Conservation (phyloP, 1,139 yeast species). For the Blastobotrys elegans region DNA sequence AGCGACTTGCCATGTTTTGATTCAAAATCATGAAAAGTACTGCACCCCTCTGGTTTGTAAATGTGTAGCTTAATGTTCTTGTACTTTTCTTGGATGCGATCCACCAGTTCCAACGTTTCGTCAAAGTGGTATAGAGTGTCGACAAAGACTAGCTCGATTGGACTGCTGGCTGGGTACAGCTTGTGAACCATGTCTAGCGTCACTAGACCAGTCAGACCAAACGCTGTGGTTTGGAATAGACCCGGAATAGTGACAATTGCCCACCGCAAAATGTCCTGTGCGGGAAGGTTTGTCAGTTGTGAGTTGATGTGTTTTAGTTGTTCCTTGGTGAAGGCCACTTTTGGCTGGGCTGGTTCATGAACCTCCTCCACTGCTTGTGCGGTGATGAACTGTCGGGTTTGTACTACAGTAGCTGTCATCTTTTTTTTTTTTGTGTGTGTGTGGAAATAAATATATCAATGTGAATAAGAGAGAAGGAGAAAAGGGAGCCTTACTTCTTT, state of each 20-base stretch:
- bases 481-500: neutral
- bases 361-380: neutral
- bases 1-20: constrained; percentile 63
- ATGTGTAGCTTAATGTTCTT: constrained; percentile 50
- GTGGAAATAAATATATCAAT: neutral
- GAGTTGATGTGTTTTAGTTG: constrained; percentile 46
- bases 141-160: constrained; percentile 73
- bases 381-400: neutral
- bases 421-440: neutral
- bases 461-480: neutral
- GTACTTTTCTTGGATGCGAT: constrained; percentile 53
- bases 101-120: constrained; percentile 77
- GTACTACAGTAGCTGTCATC: constrained; percentile 5
- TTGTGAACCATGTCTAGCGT: constrained; percentile 80
- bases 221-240: constrained; percentile 87
- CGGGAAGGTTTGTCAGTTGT: constrained; percentile 50
- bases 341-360: neutral
- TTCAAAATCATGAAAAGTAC: constrained; percentile 60
- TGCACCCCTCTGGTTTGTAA: constrained; percentile 58
- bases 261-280: constrained; percentile 79
- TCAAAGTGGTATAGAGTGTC: constrained; percentile 93
- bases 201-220: constrained; percentile 88
- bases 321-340: constrained; percentile 19
- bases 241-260: constrained; percentile 74
- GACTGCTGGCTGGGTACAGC: constrained; percentile 37